Evolutionary conservation across 345 rosid species (phyloP).

Genomic region (Ailanthus altissimus): DNA sequence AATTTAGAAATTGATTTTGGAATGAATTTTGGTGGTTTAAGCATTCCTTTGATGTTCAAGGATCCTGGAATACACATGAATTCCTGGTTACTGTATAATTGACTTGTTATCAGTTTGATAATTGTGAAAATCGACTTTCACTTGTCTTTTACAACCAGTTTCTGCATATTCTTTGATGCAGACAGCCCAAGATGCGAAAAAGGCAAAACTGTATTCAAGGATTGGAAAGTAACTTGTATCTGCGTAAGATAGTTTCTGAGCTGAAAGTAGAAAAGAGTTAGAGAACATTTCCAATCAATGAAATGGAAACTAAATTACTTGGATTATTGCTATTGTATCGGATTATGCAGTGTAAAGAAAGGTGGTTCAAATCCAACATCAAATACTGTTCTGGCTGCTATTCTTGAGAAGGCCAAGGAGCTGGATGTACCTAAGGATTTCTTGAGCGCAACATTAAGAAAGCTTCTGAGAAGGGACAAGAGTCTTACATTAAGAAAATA

Average conservation of each 20-base stretch:
- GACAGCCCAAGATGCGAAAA: constrained; percentile 91
- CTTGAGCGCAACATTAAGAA: constrained; percentile 88
- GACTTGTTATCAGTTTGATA: constrained; percentile 15
- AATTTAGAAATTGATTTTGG: constrained; percentile 5
- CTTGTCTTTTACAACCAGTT: constrained; percentile 11
- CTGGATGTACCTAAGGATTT: constrained; percentile 91
- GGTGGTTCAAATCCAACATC: constrained; percentile 84
- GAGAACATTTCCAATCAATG: background rate
- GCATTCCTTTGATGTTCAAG: background rate
- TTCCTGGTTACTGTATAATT: background rate
- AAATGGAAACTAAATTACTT: background rate
- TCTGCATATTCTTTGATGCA: constrained; percentile 37
- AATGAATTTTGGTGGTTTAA: background rate
- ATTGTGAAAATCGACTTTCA: background rate
- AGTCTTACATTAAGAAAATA: constrained; percentile 79
- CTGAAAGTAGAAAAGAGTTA: no score
- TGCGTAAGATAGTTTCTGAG: constrained; percentile 60
- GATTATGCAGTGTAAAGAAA: constrained; percentile 70
- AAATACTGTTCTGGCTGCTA: constrained; percentile 67
- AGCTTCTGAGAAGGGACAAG: constrained; percentile 92
- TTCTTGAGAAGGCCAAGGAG: constrained; percentile 87
- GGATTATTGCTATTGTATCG: constrained; percentile 2
- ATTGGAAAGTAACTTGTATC: constrained; percentile 92
- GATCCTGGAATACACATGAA: background rate
- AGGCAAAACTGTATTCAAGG: constrained; percentile 69